Evolutionary conservation across 2,329 filamentous ascomycete species (phyloP).

Genomic region (Fusarium virguliforme): DNA sequence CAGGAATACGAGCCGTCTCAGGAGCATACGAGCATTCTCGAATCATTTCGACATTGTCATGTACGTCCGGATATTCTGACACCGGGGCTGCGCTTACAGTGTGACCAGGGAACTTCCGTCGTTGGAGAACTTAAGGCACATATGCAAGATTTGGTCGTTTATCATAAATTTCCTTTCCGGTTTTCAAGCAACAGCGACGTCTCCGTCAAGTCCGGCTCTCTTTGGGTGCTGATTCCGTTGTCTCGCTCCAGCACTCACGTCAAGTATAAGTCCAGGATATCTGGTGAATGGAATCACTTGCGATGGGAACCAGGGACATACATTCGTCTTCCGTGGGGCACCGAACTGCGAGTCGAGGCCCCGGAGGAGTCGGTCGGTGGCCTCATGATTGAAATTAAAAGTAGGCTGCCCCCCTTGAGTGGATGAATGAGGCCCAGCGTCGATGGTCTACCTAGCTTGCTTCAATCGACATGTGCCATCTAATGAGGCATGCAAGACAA

Average conservation of each 20-base stretch:
- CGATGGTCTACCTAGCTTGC: background rate
- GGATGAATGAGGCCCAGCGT: background rate
- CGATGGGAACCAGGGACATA: background rate
- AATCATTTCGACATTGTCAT: too few relatives aligned
- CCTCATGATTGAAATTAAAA: background rate
- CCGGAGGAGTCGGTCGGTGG: background rate
- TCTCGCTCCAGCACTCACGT: background rate
- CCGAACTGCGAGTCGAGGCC: background rate
- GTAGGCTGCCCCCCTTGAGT: background rate
- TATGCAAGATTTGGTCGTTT: background rate
- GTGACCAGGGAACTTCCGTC: too few relatives aligned
- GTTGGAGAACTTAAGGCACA: too few relatives aligned
- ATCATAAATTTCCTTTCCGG: background rate
- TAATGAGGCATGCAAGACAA: too few relatives aligned
- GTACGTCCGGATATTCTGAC: too few relatives aligned
- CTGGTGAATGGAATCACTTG: background rate
- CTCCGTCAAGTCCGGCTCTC: background rate
- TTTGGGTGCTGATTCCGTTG: background rate
- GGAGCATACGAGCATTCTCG: too few relatives aligned
- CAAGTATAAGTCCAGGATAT: background rate
- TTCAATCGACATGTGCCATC: too few relatives aligned
- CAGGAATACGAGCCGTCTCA: too few relatives aligned
- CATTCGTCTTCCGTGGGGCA: background rate
- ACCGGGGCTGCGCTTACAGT: too few relatives aligned
- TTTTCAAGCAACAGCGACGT: background rate